A percentile compares a stretch with the other conserved stretches of the same genome.
phyloP scores from a whole-genome alignment of 805 yeast species.

The Nakazawaea ishiwadae region DNA sequence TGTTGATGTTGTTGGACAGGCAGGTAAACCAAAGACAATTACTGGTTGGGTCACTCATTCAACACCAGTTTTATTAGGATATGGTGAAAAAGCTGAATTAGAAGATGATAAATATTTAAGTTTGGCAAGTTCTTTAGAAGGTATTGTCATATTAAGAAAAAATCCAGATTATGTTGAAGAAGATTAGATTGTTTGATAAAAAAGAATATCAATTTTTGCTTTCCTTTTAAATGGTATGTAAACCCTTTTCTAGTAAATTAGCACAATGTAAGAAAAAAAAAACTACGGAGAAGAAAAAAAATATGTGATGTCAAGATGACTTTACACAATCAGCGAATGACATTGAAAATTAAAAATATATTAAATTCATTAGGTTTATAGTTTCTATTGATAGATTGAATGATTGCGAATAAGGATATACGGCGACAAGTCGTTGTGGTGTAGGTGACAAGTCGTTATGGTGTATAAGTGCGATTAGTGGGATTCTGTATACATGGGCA shows the following conservation, averaged over 20 bases:
- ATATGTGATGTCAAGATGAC: too few relatives aligned
- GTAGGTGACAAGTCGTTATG: too few relatives aligned
- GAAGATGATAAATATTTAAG: constrained; percentile 92
- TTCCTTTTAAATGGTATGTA: not conserved
- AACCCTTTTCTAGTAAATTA: too few relatives aligned
- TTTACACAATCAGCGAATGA: too few relatives aligned
- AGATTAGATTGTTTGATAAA: constrained; percentile 22
- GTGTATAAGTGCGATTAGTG: too few relatives aligned
- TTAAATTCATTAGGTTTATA: too few relatives aligned
- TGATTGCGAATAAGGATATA: not conserved
- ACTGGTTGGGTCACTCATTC: constrained; percentile 99
- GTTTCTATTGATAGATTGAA: not conserved
- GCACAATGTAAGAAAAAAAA: too few relatives aligned
- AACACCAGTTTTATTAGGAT: constrained; percentile 90
- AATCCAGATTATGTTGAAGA: constrained; percentile 79
- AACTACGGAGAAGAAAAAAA: too few relatives aligned
- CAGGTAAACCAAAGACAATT: constrained; percentile 97
- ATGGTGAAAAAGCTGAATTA: constrained; percentile 95
- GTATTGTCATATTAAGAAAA: constrained; percentile 87
- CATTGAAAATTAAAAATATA: too few relatives aligned
- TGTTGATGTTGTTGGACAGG: constrained; percentile 97
- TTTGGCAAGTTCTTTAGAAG: constrained; percentile 79
- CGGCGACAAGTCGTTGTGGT: too few relatives aligned
- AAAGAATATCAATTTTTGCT: not conserved
- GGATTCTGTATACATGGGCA: too few relatives aligned